Evolutionary conservation across 176 grass and related monocot species (phyloP).

Genomic region (Musa schizocarpa): DNA sequence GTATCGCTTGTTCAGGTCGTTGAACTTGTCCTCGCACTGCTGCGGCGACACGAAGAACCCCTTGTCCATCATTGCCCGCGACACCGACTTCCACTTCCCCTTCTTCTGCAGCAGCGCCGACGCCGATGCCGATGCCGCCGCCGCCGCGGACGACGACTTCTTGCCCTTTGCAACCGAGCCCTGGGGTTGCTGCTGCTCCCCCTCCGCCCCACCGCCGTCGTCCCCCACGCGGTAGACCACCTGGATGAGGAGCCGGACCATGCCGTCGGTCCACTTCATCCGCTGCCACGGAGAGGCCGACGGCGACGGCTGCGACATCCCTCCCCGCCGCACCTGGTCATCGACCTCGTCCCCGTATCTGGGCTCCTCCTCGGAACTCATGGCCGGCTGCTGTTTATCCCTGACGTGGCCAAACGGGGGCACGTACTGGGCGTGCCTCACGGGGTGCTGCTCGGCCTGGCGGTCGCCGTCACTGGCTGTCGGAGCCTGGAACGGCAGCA

Average conservation of each 20-base stretch:
- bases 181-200: neutral
- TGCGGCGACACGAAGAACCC: slow-evolving; percentile 75
- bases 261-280: slow-evolving; percentile 96
- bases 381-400: too few relatives aligned
- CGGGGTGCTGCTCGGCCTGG: neutral
- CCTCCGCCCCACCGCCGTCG: slow-evolving; percentile 36
- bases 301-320: slow-evolving; percentile 19
- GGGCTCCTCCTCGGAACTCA: slow-evolving; percentile 31
- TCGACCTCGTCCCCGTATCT: slow-evolving; percentile 21
- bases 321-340: neutral
- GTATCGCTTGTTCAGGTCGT: slow-evolving; percentile 95
- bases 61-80: slow-evolving; percentile 64
- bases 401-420: slow-evolving; percentile 12
- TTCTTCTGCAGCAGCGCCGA: slow-evolving; percentile 53
- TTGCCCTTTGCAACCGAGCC: slow-evolving; percentile 21
- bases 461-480: neutral
- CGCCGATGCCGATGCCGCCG: slow-evolving; percentile 2
- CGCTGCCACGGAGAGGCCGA: slow-evolving; percentile 47
- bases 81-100: slow-evolving; percentile 97
- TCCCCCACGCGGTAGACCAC: slow-evolving; percentile 70
- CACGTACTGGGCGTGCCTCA: slow-evolving; percentile 22
- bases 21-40: slow-evolving; percentile 99
- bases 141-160: slow-evolving; percentile 3
- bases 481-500: slow-evolving; percentile 14
- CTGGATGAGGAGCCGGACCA: slow-evolving; percentile 74